Evolutionary conservation across 2,329 filamentous ascomycete genomes (phyloP), one percentile per base, ranked within the genome.

Genomic region (Colletotrichum liaoningense): DNA sequence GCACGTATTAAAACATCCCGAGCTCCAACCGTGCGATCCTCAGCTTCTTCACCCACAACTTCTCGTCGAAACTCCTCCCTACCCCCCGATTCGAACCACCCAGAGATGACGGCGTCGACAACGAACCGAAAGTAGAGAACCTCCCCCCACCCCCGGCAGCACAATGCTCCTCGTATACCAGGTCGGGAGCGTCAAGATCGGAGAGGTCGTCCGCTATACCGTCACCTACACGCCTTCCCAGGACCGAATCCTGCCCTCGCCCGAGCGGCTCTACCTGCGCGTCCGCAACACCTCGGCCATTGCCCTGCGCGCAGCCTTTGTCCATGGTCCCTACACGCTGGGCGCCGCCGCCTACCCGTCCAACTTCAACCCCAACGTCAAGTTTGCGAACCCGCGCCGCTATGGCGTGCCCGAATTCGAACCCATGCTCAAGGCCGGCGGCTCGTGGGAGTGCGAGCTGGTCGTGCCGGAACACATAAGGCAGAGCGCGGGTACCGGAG

Each of bases 381-480:
- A 94, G 80, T 92, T 93, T 77, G 90, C 92, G 71, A 88, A 92
- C 64, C 89, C 93, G 1, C 89, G 91, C 65, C 87, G 88, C 65
- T 92, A 95, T 84, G 94, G 94, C 59, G 89, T 93, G 1, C 97
- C 97, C 19, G 94, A 97, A 78, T 99, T 97, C 79, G 97, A 99
- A 84, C 96, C 97, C 59, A 96, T 98, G 86, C 89, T 99, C 80
- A 98, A 98, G 86, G 95, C 97, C 9, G 97, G 95, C 35, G 95
- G 95, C 7, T 91, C 89, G 58, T 99, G 95, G 93, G 90, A 92
- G 78, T 93, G 94, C 71, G 91, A 92, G 79, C 88, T 99, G 75
- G 87, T 91, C 5, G 92, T 99, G 0, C 96, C 96, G 0, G 93
- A 96, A 67, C 86, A 92, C 75, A 93, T 97, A 73, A 89, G 94